phyloP scores from a whole-genome alignment of 2,329 filamentous ascomycete genomes.

The Canariomyces notabilis region DNA sequence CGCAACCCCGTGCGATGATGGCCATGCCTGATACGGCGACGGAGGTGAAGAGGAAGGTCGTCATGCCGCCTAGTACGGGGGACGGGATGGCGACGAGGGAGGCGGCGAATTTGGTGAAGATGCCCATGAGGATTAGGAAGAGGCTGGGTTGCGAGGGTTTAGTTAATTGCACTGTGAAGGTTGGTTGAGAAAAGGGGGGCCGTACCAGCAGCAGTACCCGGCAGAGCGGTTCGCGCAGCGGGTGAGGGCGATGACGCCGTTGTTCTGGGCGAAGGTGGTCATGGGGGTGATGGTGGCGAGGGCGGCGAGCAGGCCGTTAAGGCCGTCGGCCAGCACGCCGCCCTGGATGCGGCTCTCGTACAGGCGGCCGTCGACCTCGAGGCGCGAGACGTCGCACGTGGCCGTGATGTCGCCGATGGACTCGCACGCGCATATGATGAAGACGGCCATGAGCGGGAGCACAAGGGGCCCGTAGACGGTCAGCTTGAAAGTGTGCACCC shows the following conservation, averaged over 20 bases:
- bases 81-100: constrained; percentile 70
- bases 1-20: constrained; percentile 64
- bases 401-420: constrained; percentile 77
- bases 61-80: constrained; percentile 64
- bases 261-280: constrained; percentile 78
- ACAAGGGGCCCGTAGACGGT: constrained; percentile 68
- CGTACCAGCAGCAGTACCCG: constrained; percentile 65
- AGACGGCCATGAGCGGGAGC: constrained; percentile 63
- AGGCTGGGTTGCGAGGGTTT: constrained; percentile 35
- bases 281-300: constrained; percentile 77
- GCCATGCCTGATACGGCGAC: constrained; percentile 74
- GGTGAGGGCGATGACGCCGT: constrained; percentile 77
- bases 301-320: constrained; percentile 69
- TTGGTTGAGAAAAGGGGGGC: constrained; percentile 2
- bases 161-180: constrained; percentile 6
- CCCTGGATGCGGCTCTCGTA: constrained; percentile 78
- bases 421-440: constrained; percentile 71
- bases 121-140: constrained; percentile 74
- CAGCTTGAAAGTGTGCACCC: constrained; percentile 72
- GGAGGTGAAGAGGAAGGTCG: constrained; percentile 73
- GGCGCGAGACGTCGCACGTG: constrained; percentile 72
- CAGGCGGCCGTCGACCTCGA: constrained; percentile 65
- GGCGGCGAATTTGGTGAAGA: constrained; percentile 80
- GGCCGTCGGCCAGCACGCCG: constrained; percentile 70
- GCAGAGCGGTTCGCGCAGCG: constrained; percentile 76